A percentile compares a stretch with the other conserved stretches of the same genome.
Evolutionary conservation across 768 basidiomycete genomes (phyloP).

Genomic region (Amanita pseudoporphyria): DNA sequence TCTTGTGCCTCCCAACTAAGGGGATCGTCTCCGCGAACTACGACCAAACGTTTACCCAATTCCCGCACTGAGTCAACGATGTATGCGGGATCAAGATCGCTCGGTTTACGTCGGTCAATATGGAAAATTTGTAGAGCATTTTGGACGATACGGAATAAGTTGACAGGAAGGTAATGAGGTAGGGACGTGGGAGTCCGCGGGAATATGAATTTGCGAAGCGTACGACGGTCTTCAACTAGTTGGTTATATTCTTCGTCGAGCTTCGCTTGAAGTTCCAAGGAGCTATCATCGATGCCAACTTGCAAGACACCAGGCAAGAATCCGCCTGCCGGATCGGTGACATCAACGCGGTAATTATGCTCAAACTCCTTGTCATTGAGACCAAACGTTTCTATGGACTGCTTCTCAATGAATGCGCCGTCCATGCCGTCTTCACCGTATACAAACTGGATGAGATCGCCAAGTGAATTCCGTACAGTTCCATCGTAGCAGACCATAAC

Average conservation of each 20-base stretch:
- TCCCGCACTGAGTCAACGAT: conserved; percentile 74
- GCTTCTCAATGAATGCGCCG: conserved; percentile 93
- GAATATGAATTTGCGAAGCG: conserved; percentile 81
- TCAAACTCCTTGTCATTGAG: conserved; percentile 79
- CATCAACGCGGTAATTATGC: conserved; percentile 90
- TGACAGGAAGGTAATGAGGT: conserved; percentile 89
- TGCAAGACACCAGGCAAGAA: conserved; percentile 77
- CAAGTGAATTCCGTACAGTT: conserved; percentile 94
- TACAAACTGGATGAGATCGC: conserved; percentile 91
- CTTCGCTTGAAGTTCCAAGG: conserved; percentile 71
- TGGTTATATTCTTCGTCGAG: conserved; percentile 64
- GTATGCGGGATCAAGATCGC: conserved; percentile 82
- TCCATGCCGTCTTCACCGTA: conserved; percentile 99
- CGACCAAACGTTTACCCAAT: conserved; percentile 65
- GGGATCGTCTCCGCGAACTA: conserved; percentile 80
- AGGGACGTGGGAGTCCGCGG: conserved; percentile 57
- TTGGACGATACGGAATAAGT: conserved; percentile 89
- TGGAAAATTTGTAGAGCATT: conserved; percentile 97
- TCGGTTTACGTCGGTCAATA: conserved; percentile 88
- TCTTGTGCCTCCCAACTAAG: conserved; percentile 71
- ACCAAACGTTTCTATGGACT: conserved; percentile 84
- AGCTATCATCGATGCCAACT: conserved; percentile 80
- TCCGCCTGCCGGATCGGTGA: conserved; percentile 73
- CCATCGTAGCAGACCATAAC: conserved; percentile 98
- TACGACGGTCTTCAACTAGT: conserved; percentile 64